These are phyloP conservation scores for Sclerotinia nivalis DNA, from an alignment of 2,329 filamentous ascomycete genomes.

Conservation along the genomic window DNA sequence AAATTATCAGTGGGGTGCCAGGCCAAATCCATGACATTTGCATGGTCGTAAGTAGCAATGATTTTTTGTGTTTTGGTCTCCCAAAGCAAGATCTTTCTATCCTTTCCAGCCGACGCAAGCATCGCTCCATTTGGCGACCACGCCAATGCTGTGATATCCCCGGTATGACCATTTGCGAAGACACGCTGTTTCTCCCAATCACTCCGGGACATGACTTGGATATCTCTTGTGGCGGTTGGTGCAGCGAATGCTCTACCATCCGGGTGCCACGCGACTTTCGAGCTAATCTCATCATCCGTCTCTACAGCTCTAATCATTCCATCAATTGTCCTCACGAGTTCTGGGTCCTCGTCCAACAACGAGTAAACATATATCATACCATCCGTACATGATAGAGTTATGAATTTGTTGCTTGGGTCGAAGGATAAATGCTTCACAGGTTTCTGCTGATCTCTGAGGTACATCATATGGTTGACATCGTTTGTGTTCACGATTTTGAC, in stretches of 20 bases:
- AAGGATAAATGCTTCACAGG: constrained; percentile 92
- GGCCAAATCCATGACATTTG: constrained; percentile 79
- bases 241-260: constrained; percentile 89
- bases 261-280: constrained; percentile 84
- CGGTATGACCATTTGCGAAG: constrained; percentile 78
- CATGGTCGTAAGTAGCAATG: constrained; percentile 74
- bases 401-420: constrained; percentile 73
- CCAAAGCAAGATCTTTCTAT: constrained; percentile 77
- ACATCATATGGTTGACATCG: constrained; percentile 74
- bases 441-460: constrained; percentile 79
- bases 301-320: constrained; percentile 81
- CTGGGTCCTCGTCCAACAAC: constrained; percentile 72
- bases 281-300: constrained; percentile 72
- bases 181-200: constrained; percentile 85
- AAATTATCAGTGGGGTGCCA: constrained; percentile 94
- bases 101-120: constrained; percentile 68
- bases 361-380: constrained; percentile 91
- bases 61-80: constrained; percentile 84
- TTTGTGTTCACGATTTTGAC: constrained; percentile 85
- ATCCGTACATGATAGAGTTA: constrained; percentile 84
- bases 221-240: constrained; percentile 76
- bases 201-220: constrained; percentile 82
- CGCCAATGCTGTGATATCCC: constrained; percentile 80
- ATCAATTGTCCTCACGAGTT: constrained; percentile 80
- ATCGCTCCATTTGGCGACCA: constrained; percentile 97